Conservation (phyloP, 1,139 yeast genomes). For the Wickerhamomyces sp. region DNA sequence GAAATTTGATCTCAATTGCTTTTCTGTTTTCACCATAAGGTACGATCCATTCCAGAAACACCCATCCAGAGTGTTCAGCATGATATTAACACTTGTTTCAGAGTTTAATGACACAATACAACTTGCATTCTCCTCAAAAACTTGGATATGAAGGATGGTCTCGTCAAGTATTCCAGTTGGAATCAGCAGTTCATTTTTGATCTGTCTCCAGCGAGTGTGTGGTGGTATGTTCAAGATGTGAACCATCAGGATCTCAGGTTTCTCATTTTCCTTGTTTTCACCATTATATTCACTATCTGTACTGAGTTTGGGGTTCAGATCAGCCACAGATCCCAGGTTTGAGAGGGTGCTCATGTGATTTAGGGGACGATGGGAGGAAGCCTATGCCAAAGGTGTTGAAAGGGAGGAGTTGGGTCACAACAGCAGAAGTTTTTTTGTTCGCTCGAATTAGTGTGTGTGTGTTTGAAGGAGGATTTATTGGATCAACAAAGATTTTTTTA, state of each 20-base stretch:
- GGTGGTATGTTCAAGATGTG: constrained; percentile 17
- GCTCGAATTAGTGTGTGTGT: no score
- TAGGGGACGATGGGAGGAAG: no score
- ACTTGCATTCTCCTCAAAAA: constrained; percentile 4
- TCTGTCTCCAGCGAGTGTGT: constrained; percentile 17
- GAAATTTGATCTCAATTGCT: constrained; percentile 1
- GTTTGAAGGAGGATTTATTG: no score
- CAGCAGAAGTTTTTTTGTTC: no score
- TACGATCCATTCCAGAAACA: constrained; percentile 9
- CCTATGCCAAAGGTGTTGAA: no score
- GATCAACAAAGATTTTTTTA: no score
- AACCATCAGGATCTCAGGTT: constrained; percentile 5
- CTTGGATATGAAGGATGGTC: constrained; percentile 17
- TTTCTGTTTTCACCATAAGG: constrained; percentile 6
- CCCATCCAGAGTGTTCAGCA: constrained; percentile 14
- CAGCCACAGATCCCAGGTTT: no score
- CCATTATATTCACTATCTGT: no score
- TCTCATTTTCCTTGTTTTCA: neutral
- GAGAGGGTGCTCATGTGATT: no score
- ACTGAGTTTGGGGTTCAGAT: no score
- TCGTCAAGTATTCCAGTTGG: constrained; percentile 15
- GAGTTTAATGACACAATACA: constrained; percentile 11
- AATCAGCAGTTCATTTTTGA: constrained; percentile 13
- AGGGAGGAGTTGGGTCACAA: no score
- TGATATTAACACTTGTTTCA: constrained; percentile 3